A percentile compares a stretch with the other conserved stretches of the same genome.
Conservation (phyloP, 2,329 filamentous ascomycete genomes). For the Phyllosticta ampelicida region DNA sequence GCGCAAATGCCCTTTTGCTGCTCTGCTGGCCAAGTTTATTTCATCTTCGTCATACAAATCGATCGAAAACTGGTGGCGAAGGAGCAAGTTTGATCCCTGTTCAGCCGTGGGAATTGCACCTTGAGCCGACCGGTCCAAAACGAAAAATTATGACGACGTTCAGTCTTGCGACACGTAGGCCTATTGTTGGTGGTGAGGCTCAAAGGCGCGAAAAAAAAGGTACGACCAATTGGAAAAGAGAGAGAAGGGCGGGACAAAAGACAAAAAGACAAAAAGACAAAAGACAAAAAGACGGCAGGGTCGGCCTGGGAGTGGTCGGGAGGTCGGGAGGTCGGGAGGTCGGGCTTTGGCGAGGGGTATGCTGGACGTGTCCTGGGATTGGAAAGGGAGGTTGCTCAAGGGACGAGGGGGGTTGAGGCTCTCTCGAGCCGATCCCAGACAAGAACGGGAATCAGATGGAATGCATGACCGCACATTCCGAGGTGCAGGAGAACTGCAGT, state of each 20-base stretch:
- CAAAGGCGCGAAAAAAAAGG: background rate
- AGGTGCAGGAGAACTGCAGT: background rate
- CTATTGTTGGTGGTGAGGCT: background rate
- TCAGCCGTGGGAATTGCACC: too few relatives aligned
- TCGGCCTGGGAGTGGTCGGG: background rate
- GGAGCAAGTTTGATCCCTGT: too few relatives aligned
- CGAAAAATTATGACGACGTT: background rate
- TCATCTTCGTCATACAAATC: too few relatives aligned
- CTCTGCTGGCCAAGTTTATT: too few relatives aligned
- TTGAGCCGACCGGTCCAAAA: background rate
- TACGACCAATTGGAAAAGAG: background rate
- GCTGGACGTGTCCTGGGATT: too few relatives aligned
- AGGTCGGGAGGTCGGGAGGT: background rate
- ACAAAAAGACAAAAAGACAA: too few relatives aligned
- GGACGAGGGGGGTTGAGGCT: background rate
- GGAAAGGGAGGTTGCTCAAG: background rate
- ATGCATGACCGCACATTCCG: background rate
- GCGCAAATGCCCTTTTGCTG: too few relatives aligned
- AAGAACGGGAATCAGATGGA: background rate
- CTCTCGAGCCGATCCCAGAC: background rate
- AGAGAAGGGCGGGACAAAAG: background rate
- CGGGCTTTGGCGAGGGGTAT: background rate
- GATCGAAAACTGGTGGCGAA: too few relatives aligned
- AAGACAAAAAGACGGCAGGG: background rate
- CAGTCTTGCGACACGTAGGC: background rate